Percentiles rank a stretch among this genome's conserved stretches.
Conservation (phyloP, 1,284 basidiomycete genomes). For the Boletus albobrunnescens region DNA sequence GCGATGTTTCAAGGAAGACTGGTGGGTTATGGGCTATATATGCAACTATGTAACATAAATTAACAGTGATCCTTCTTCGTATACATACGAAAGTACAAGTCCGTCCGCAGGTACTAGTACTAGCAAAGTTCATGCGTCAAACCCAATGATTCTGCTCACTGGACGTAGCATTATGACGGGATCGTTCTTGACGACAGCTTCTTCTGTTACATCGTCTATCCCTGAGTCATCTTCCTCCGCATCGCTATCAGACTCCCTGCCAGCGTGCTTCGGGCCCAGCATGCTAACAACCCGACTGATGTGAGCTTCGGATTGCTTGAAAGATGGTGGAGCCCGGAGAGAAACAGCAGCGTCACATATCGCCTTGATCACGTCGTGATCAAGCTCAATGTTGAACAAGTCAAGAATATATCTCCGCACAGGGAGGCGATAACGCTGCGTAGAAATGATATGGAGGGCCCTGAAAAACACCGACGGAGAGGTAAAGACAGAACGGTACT, state of each 20-base stretch:
- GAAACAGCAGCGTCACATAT: conserved; percentile 49
- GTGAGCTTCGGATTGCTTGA: conserved; percentile 45
- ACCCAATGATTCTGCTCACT: conserved; percentile 59
- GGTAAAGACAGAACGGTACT: conserved; percentile 71
- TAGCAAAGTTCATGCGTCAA: conserved; percentile 32
- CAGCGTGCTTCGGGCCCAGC: conserved; percentile 48
- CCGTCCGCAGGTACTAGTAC: background rate
- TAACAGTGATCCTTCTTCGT: conserved; percentile 12
- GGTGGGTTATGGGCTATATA: conserved; percentile 7
- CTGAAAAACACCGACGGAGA: conserved; percentile 80
- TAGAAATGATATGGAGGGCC: conserved; percentile 80
- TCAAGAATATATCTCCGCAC: conserved; percentile 91
- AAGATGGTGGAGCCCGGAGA: conserved; percentile 48
- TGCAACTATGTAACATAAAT: conserved; percentile 24
- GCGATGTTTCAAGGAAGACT: background rate
- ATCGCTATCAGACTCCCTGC: conserved; percentile 55
- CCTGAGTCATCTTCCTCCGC: conserved; percentile 54
- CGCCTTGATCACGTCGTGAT: conserved; percentile 51
- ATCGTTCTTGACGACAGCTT: conserved; percentile 38
- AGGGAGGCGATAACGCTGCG: conserved; percentile 84
- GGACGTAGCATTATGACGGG: conserved; percentile 58
- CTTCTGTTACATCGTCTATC: conserved; percentile 39
- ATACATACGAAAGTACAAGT: background rate
- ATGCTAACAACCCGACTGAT: conserved; percentile 53
- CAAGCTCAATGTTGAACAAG: conserved; percentile 81